Evolutionary conservation across 2,329 filamentous ascomycete species (phyloP), one percentile per base, ranked within the genome.

Genomic region (Ophiocordyceps camponoti-saundersi): DNA sequence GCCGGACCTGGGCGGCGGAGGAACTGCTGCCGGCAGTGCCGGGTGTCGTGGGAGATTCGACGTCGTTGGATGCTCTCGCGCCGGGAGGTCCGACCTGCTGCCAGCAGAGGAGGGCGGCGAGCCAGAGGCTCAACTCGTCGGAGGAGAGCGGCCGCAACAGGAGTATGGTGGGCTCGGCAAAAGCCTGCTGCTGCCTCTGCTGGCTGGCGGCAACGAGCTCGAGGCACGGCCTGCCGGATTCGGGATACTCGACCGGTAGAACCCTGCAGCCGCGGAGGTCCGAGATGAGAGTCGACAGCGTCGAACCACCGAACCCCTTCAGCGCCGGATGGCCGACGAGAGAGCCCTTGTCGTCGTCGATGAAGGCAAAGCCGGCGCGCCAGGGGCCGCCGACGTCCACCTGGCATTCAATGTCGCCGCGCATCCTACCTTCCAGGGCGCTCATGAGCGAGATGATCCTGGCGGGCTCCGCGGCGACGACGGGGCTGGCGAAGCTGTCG

Each of bases 81-180:
- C 71, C 71, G 12, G 71, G 70, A 1, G 80, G 78, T 22, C 77
- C 75, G 49, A 87, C 69, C 52, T 86, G 83, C 59, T 88, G 82
- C 85, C 85, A 92, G 58, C 82, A 86, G 30, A 90, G 69, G 42
- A 92, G 63, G 8, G 85, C 85, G 15, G 85, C 85, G 48, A 89
- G 75, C 85, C 85, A 92, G 21, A 81, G 69, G 54, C 90, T 83
- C 52, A 82, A 77, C 56, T 90, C 83, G 20, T 79, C 74, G 30
- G 73, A 63, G 3, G 72, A 71, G 10, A 75, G 61, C 15, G 85
- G 82, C 34, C 80, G 74, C 48, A 92, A 64, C 47, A 82, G 67
- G 6, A 42, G 86, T 66, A 49, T 49, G n/a, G 30, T 20, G 11
- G 46, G 39, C 8, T 46, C 46, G 3, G 52, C 84, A 8, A 26